Evolutionary conservation across 2,329 filamentous ascomycete species (phyloP).

Genomic region (Ambrosiella beaveri): DNA sequence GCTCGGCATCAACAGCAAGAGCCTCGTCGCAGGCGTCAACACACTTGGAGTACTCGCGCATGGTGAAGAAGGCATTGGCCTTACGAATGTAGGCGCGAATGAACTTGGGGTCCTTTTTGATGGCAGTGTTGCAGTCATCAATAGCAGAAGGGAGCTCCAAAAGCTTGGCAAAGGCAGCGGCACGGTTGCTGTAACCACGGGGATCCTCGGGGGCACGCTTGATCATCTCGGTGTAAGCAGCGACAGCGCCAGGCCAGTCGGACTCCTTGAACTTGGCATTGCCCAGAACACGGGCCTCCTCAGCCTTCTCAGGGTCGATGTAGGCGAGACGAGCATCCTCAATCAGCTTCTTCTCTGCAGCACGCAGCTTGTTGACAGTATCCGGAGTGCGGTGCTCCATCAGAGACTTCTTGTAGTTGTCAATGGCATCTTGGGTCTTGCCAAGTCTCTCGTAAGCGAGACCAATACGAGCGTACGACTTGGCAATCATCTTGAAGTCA

Average conservation of each 20-base stretch:
- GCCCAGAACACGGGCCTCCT: constrained; percentile 85
- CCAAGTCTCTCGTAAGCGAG: constrained; percentile 83
- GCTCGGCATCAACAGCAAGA: constrained; percentile 52
- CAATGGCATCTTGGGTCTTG: constrained; percentile 61
- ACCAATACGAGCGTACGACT: constrained; percentile 93
- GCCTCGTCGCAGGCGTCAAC: constrained; percentile 80
- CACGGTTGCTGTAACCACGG: constrained; percentile 91
- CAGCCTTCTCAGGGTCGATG: constrained; percentile 77
- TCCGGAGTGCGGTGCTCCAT: constrained; percentile 96
- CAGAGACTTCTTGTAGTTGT: constrained; percentile 82
- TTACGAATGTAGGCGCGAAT: constrained; percentile 94
- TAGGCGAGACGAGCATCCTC: constrained; percentile 63
- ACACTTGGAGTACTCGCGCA: constrained; percentile 95
- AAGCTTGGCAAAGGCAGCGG: constrained; percentile 90
- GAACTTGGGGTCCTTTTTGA: constrained; percentile 80
- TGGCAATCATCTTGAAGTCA: constrained; percentile 96
- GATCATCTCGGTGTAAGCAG: constrained; percentile 89
- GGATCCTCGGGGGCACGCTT: constrained; percentile 88
- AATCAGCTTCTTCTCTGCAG: constrained; percentile 72
- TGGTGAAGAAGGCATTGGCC: constrained; percentile 85
- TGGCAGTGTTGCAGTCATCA: constrained; percentile 78
- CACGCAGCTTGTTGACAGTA: constrained; percentile 77
- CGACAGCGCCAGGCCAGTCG: constrained; percentile 89
- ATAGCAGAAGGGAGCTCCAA: constrained; percentile 89
- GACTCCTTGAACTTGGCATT: constrained; percentile 95